These are phyloP conservation scores for Panicum hallii DNA, from an alignment of 202 grass and related monocot species.

Conservation along the genomic window DNA sequence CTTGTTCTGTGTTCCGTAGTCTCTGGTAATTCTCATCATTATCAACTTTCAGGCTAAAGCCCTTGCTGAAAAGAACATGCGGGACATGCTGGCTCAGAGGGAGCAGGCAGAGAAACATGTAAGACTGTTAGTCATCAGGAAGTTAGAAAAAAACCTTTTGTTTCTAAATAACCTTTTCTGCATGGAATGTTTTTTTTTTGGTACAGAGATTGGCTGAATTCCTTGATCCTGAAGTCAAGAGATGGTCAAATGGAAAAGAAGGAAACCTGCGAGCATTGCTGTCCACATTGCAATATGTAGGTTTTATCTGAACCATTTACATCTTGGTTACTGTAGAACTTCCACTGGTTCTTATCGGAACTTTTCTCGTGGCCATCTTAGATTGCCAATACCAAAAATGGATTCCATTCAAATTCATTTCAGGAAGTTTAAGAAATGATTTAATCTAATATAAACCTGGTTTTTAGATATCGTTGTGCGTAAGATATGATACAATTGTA, in stretches of 20 bases:
- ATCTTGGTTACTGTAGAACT: background rate
- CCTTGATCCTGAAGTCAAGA: slow-evolving; percentile 92
- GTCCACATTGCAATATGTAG: slow-evolving; percentile 97
- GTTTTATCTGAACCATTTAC: slow-evolving; percentile 25
- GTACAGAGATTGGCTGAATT: slow-evolving; percentile 91
- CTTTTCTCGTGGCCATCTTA: background rate
- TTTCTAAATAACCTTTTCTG: slow-evolving; percentile 43
- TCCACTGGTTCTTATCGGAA: slow-evolving; percentile 23
- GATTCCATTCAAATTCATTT: slow-evolving; percentile 32
- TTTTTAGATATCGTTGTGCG: background rate
- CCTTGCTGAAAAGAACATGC: slow-evolving; percentile 91
- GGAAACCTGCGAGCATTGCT: slow-evolving; percentile 96
- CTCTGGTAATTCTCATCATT: slow-evolving; percentile 38
- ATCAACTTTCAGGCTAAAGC: slow-evolving; percentile 85
- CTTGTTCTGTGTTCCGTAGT: slow-evolving; percentile 33
- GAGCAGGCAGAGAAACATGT: slow-evolving; percentile 93
- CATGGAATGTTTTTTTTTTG: slow-evolving; percentile 42
- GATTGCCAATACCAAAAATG: slow-evolving; percentile 1
- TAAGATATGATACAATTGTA: background rate
- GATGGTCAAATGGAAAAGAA: slow-evolving; percentile 99
- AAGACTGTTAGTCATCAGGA: slow-evolving; percentile 42
- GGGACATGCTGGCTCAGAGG: slow-evolving; percentile 88
- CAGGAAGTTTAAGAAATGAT: slow-evolving; percentile 20
- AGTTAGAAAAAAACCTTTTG: slow-evolving; percentile 2
- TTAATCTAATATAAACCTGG: slow-evolving; percentile 7